Percentiles rank a stretch among this genome's conserved stretches.
Conservation (phyloP, 139 green algal species). For the Tetratostichococcus sp. region DNA sequence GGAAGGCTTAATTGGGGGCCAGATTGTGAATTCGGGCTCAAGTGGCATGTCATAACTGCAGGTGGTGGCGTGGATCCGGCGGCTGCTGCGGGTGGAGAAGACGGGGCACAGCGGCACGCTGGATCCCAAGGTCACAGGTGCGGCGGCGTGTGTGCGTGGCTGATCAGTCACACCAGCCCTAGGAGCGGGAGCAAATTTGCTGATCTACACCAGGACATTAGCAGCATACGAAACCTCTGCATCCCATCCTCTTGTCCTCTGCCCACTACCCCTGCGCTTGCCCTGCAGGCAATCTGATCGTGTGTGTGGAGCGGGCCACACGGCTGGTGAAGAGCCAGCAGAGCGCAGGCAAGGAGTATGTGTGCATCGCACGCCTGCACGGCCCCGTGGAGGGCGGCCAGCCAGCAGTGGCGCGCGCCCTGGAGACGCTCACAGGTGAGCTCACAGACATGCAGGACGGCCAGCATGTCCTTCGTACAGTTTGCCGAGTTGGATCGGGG, state of each 20-base stretch:
- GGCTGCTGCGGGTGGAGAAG: conserved; percentile 98
- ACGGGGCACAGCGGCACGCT: conserved; percentile 96
- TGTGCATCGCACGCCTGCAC: conserved; percentile 87
- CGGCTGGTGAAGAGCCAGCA: conserved; percentile 98
- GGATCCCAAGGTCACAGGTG: conserved; percentile 80
- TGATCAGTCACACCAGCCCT: too few relatives aligned
- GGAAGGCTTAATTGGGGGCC: too few relatives aligned
- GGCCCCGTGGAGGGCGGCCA: conserved; percentile 60
- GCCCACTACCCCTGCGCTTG: too few relatives aligned
- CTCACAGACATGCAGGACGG: not conserved
- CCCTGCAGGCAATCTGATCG: conserved; percentile 87
- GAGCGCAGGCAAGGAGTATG: conserved; percentile 97
- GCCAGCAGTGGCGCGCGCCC: conserved; percentile 60
- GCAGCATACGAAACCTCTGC: too few relatives aligned
- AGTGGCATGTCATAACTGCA: not conserved
- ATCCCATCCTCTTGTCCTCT: too few relatives aligned
- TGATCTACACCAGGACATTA: too few relatives aligned
- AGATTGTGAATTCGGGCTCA: too few relatives aligned
- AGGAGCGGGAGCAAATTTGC: too few relatives aligned
- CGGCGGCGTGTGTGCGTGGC: not conserved
- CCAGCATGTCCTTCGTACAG: too few relatives aligned
- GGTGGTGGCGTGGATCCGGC: conserved; percentile 92
- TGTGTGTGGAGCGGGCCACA: conserved; percentile 97
- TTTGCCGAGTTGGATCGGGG: too few relatives aligned
- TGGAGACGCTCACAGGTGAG: conserved; percentile 61